Base-by-base conservation (phyloP, 2,329 filamentous ascomycete species). In the Rhynchosporium graminicola region DNA sequence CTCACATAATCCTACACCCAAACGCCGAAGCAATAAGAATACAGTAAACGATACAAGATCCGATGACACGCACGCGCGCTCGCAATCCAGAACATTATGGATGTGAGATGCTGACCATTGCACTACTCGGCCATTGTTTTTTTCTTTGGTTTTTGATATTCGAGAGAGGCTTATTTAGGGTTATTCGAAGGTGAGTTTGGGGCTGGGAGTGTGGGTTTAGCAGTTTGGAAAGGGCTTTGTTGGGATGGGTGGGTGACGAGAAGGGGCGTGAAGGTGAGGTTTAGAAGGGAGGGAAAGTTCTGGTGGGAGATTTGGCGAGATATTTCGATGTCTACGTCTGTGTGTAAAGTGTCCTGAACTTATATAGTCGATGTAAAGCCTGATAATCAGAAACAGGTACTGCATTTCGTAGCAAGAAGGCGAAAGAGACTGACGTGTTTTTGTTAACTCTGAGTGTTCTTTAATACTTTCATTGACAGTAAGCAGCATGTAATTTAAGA, bases 81-180 rank as follows among this genome's bases (percentile, higher is more conserved):
- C 42, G 42, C n/a, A 57, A 45, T 15, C 38, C 38, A 13, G 26
- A 38, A 29, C 9, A 46, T 29, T 28, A 15, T 40, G 26, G 4
- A n/a, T 45, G 42, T 57, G 54, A 57, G 26, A 28, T 57, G 43
- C 54, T 57, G 42, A 42, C 54, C 54, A 57, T 57, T 57, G 54
- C 43, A 57, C 54, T 57, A 57, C 40, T 13, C 40, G 26, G 29
- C 42, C 54, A 15, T 28, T 8, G 20, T 29, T 9, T 29, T 28
- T n/a, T 1, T 48, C 3, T 29, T 33, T 10, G 8, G 26, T 10
- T 3, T 26, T 42, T 38, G 15, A 12, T 38, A 33, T 20, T 54
- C n/a, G n/a, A 36, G 9, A 6, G 33, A 6, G 33, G 33, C 33
- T 36, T 36, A 36, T 36, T 1, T 5, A 10, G 5, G 33, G 5